Base-by-base conservation (phyloP, 371 early-diverging fungal genomes). In the Lichtheimia corymbifera region DNA sequence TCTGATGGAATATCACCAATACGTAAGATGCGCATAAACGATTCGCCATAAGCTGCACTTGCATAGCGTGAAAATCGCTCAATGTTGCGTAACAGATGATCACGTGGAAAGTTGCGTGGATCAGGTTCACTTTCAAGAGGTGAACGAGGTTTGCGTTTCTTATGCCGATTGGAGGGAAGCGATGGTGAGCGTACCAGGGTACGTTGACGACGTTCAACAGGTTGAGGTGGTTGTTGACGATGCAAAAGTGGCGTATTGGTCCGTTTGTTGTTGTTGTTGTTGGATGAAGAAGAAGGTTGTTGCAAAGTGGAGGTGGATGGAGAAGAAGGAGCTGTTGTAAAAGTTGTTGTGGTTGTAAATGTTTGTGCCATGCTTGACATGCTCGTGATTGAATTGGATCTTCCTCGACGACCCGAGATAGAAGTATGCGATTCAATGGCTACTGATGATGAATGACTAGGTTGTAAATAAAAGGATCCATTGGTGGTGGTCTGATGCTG, bases 1-100 rank as follows among this genome's bases (percentile, higher is more conserved):
- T 73, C 65, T 27, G 65, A 72, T 11, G 84, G 82, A 22, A 82
- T 84, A 53, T 76, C 70, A 17, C 87, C 90, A 52, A 93, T 86
- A 5, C 93, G 93, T 28, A 93, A 68, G 12, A 92, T 84, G 30
- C 85, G 82, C 92, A 95, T 91, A 55, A 95, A 94, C n/a, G 86
- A 84, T 44, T 87, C 86, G 13, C 94, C 94, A 55, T 93, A 93
- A 2, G 91, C 88, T 18, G 91, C 88, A 6, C 90, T 88, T 4
- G 93, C 87, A 55, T 90, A 85, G 0, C 89, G 82, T 67, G 91
- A 86, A 58, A 91, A 93, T 50, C 89, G 86, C 11, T 87, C 83
- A 50, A 92, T 81, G 56, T 91, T 90, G 64, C 72, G 78, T 6
- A 89, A 65, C 35, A 92, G 66, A 43, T 88, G 90, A 50, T 80